phyloP scores from a whole-genome alignment of 495 filamentous ascomycete genomes.

The Melanomma pulvis-pyrius region DNA sequence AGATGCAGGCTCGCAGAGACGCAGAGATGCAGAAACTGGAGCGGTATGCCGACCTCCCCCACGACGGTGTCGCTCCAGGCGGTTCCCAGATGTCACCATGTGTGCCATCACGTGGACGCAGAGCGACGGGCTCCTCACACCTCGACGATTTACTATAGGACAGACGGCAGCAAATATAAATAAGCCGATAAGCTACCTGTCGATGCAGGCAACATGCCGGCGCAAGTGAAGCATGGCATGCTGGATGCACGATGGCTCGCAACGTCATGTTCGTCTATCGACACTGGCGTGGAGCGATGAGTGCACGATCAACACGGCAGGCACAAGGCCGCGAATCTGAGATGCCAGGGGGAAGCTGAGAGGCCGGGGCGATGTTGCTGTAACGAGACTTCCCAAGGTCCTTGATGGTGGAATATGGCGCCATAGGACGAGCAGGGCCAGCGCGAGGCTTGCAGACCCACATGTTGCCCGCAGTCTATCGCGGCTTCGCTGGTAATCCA shows the following conservation, averaged over 20 bases:
- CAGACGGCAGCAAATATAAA: neutral
- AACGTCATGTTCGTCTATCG: neutral
- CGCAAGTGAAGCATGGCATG: neutral
- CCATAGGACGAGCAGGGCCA: neutral
- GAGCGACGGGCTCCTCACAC: neutral
- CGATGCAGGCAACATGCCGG: neutral
- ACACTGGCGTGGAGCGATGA: neutral
- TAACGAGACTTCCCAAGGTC: neutral
- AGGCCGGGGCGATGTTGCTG: neutral
- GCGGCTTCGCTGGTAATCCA: neutral
- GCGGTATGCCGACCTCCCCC: neutral
- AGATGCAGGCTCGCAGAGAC: neutral
- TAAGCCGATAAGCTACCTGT: neutral
- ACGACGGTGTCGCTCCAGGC: neutral
- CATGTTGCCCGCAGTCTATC: neutral
- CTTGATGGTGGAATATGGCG: conserved; percentile 6
- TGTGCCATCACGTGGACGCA: neutral
- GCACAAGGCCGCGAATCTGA: neutral
- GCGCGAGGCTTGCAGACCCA: neutral
- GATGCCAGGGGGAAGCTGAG: neutral
- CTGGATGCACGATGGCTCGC: neutral
- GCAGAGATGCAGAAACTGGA: neutral
- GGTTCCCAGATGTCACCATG: neutral
- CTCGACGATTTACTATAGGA: neutral
- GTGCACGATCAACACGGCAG: neutral